Percentiles rank a stretch among this genome's conserved stretches.
These are phyloP conservation scores for Plasmodium malariae DNA, from an alignment of 169 alveolate species.

Conservation along the genomic window DNA sequence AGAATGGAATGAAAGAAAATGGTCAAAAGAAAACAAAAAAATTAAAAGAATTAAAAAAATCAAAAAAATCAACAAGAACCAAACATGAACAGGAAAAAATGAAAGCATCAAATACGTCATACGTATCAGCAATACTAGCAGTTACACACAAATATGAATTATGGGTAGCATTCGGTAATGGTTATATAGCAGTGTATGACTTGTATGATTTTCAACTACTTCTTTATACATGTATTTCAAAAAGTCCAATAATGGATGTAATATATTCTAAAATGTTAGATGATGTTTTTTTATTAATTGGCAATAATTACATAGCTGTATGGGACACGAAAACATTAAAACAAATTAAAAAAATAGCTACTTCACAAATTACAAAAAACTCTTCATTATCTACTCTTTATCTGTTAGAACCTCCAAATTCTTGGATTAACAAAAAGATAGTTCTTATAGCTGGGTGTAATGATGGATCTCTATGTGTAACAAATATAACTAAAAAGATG, in stretches of 20 bases:
- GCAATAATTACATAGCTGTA: conserved; percentile 64
- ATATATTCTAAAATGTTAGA: conserved; percentile 70
- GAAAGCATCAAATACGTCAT: conserved; percentile 20
- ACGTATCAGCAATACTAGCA: conserved; percentile 69
- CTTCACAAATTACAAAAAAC: conserved; percentile 45
- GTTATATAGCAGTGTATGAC: conserved; percentile 73
- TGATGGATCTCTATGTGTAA: conserved; percentile 72
- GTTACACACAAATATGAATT: conserved; percentile 73
- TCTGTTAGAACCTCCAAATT: conserved; percentile 53
- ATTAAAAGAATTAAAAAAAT: neutral
- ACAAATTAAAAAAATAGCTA: conserved; percentile 56
- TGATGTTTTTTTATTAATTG: conserved; percentile 60
- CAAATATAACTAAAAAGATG: conserved; percentile 49
- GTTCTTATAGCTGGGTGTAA: conserved; percentile 60
- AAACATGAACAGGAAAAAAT: neutral
- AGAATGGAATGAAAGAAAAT: neutral
- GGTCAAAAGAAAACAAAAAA: no score
- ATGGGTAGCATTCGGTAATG: conserved; percentile 77
- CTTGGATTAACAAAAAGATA: conserved; percentile 39
- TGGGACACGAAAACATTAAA: conserved; percentile 72
- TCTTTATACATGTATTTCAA: conserved; percentile 65
- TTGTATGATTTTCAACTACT: conserved; percentile 70
- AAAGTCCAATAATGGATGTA: conserved; percentile 75
- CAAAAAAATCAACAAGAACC: conserved; percentile 5
- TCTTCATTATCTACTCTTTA: conserved; percentile 56